phyloP scores from a whole-genome alignment of 2,329 filamentous ascomycete genomes.

The Nigrospora oryzae region DNA sequence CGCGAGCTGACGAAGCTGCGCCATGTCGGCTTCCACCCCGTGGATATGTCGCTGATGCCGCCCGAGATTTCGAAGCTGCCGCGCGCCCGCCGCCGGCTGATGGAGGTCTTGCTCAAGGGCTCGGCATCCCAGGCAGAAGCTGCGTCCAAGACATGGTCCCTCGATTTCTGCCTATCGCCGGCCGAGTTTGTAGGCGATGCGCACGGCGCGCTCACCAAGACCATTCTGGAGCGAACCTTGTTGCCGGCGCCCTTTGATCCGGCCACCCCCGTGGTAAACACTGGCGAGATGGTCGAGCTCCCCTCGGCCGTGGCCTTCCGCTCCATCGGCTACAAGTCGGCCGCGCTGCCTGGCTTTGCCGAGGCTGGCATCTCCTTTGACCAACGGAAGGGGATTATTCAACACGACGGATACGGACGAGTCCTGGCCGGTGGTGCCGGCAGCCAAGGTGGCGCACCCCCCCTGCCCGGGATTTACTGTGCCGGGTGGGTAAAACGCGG shows the following conservation, averaged over 20 bases:
- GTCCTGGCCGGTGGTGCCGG: conserved; percentile 31
- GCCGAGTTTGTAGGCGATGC: conserved; percentile 51
- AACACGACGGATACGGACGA: conserved; percentile 74
- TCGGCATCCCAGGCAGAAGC: conserved; percentile 40
- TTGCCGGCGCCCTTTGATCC: conserved; percentile 49
- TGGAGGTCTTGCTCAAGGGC: conserved; percentile 74
- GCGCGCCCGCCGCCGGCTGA: conserved; percentile 66
- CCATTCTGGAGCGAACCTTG: conserved; percentile 57
- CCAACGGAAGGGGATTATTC: conserved; percentile 62
- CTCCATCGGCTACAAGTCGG: conserved; percentile 90
- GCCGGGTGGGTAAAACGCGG: conserved; percentile 95
- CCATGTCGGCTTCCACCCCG: conserved; percentile 60
- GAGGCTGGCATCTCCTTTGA: conserved; percentile 75
- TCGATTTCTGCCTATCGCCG: conserved; percentile 81
- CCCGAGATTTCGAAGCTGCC: conserved; percentile 60
- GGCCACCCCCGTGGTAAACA: conserved; percentile 36
- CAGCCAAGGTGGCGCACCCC: conserved; percentile 28
- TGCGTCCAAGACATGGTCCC: conserved; percentile 64
- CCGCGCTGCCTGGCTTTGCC: conserved; percentile 64
- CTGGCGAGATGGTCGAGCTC: conserved; percentile 42
- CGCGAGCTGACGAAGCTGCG: conserved; percentile 78
- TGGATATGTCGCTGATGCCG: conserved; percentile 60
- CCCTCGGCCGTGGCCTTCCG: conserved; percentile 72
- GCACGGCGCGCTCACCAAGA: conserved; percentile 45
- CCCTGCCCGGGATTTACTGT: conserved; percentile 71